phyloP scores from a whole-genome alignment of 768 basidiomycete species.

The Psilocybe cyanescens region DNA sequence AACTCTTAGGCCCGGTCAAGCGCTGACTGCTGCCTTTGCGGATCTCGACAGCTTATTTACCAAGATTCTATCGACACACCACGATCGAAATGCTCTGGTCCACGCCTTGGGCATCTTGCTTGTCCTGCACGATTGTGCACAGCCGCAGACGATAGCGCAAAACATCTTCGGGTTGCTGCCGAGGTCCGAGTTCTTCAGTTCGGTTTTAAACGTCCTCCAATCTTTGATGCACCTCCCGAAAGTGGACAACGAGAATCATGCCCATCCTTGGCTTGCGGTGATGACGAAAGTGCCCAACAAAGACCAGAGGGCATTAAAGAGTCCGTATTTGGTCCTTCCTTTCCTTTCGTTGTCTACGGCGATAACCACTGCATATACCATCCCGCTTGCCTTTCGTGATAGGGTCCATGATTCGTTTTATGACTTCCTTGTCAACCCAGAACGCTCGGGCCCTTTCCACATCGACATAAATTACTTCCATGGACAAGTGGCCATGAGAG shows the following conservation, averaged over 20 bases:
- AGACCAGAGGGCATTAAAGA: conserved; percentile 9
- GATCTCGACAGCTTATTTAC: conserved; percentile 11
- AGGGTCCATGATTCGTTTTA: conserved; percentile 14
- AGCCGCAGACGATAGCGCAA: conserved; percentile 9
- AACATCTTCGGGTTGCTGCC: conserved; percentile 5
- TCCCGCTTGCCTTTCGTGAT: conserved; percentile 10
- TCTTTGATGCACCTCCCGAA: conserved; percentile 14
- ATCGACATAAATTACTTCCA: conserved; percentile 10
- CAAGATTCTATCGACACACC: conserved; percentile 8
- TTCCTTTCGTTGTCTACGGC: conserved; percentile 10
- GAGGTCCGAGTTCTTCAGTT: conserved; percentile 1
- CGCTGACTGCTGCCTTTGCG: conserved; percentile 1
- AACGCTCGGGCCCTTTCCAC: conserved; percentile 10
- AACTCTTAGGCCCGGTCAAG: background rate
- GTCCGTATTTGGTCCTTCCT: conserved; percentile 7
- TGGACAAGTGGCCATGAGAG: conserved; percentile 8
- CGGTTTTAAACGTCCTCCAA: conserved; percentile 5
- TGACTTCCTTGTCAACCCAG: conserved; percentile 13
- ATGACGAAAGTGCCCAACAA: conserved; percentile 12
- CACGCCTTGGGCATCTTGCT: conserved; percentile 9
- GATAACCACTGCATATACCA: conserved; percentile 13
- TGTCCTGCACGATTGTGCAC: conserved; percentile 11
- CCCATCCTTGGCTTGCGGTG: conserved; percentile 10
- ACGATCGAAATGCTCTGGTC: background rate
- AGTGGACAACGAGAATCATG: conserved; percentile 5